These are phyloP conservation scores for Claviceps citrina DNA, from an alignment of 2,329 filamentous ascomycete species.

Conservation along the genomic window DNA sequence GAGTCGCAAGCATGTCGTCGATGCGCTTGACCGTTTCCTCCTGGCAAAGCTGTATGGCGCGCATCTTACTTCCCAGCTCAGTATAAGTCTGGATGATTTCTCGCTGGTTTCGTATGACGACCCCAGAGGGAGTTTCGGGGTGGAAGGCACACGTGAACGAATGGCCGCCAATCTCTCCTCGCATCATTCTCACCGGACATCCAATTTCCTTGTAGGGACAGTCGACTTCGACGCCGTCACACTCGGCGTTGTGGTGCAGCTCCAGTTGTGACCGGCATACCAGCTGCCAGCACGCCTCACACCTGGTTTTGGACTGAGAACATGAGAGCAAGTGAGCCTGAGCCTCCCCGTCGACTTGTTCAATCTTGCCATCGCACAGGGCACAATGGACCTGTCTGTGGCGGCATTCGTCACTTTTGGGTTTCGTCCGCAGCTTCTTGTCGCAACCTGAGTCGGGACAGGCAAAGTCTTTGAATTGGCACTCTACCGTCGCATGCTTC, in stretches of 20 bases:
- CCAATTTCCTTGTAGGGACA: constrained; percentile 28
- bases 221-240: constrained; percentile 34
- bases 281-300: constrained; percentile 31
- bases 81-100: constrained; percentile 29
- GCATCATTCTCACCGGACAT: constrained; percentile 20
- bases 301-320: constrained; percentile 30
- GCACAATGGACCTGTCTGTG: constrained; percentile 36
- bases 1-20: constrained; percentile 24
- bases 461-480: constrained; percentile 37
- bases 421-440: constrained; percentile 34
- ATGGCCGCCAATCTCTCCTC: constrained; percentile 29
- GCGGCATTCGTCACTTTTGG: constrained; percentile 36
- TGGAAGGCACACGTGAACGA: constrained; percentile 35
- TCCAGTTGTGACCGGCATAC: constrained; percentile 30
- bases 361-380: constrained; percentile 36
- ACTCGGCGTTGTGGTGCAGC: constrained; percentile 31
- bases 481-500: constrained; percentile 41
- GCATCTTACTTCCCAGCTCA: constrained; percentile 21
- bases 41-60: constrained; percentile 20
- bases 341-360: constrained; percentile 26
- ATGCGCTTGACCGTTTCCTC: constrained; percentile 19
- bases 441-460: constrained; percentile 39
- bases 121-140: constrained; percentile 31
- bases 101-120: constrained; percentile 33
- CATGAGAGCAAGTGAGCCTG: constrained; percentile 27